Evolutionary conservation across 164 flowering plant genomes (phyloP).

Genomic region (Chimonanthus salicifolius): DNA sequence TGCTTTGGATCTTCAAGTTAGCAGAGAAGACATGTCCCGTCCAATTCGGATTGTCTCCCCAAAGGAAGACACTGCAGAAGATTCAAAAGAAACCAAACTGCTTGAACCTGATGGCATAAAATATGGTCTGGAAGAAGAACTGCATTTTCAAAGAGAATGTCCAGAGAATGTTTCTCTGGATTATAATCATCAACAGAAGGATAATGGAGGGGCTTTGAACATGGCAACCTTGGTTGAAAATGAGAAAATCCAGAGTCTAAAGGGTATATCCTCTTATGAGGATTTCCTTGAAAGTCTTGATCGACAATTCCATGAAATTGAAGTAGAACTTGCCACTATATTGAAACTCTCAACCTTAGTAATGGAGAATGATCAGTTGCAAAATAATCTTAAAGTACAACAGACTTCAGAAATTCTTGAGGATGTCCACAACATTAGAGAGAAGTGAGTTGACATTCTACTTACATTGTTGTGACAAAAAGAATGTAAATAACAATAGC

Average conservation of each 20-base stretch:
- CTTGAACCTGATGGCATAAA: slow-evolving; percentile 5
- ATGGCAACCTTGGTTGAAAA: slow-evolving; percentile 13
- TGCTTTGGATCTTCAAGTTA: slow-evolving; percentile 40
- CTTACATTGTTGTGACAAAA: not conserved
- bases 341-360: slow-evolving; percentile 41
- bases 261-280: slow-evolving; percentile 42
- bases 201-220: slow-evolving; percentile 5
- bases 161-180: slow-evolving; percentile 2
- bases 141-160: slow-evolving; percentile 7
- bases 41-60: slow-evolving; percentile 58
- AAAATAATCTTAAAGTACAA: slow-evolving; percentile 40
- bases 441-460: slow-evolving; percentile 32
- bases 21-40: slow-evolving; percentile 24
- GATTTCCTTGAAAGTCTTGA: slow-evolving; percentile 56
- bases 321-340: slow-evolving; percentile 47
- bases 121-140: slow-evolving; percentile 14
- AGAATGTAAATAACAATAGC: not conserved
- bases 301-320: slow-evolving; percentile 46
- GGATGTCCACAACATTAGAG: slow-evolving; percentile 40
- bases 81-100: slow-evolving; percentile 12
- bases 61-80: slow-evolving; percentile 27
- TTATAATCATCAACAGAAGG: slow-evolving; percentile 6
- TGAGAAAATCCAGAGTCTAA: slow-evolving; percentile 15
- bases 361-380: slow-evolving; percentile 37
- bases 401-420: slow-evolving; percentile 46